phyloP scores from a whole-genome alignment of 1,139 yeast genomes.

The Komagataea norvegica region DNA sequence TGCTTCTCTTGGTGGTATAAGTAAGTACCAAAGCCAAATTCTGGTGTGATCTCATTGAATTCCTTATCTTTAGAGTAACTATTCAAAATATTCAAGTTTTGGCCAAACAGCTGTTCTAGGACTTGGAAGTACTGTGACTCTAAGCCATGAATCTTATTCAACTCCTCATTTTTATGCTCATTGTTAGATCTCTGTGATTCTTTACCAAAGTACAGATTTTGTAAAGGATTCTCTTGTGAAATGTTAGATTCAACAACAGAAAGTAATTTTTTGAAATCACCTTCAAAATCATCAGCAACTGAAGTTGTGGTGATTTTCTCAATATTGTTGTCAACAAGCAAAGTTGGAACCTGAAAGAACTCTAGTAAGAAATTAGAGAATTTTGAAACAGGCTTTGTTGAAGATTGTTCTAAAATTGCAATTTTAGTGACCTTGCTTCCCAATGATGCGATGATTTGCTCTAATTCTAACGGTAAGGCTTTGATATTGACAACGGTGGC shows the following conservation, averaged over 20 bases:
- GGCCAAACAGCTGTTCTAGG: constrained; percentile 59
- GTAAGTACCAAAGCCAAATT: constrained; percentile 80
- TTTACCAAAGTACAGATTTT: constrained; percentile 61
- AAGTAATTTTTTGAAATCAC: constrained; percentile 40
- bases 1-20: constrained; percentile 53
- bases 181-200: constrained; percentile 16
- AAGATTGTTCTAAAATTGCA: constrained; percentile 59
- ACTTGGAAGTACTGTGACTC: constrained; percentile 81
- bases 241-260: constrained; percentile 51
- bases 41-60: constrained; percentile 56
- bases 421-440: constrained; percentile 40
- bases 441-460: constrained; percentile 43
- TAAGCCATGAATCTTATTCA: constrained; percentile 42
- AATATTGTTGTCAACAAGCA: constrained; percentile 45
- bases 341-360: constrained; percentile 55
- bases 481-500: constrained; percentile 48
- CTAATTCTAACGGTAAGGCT: constrained; percentile 66
- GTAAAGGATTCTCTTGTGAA: constrained; percentile 50
- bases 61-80: constrained; percentile 36
- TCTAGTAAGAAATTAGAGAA: constrained; percentile 74
- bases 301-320: constrained; percentile 45
- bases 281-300: constrained; percentile 52
- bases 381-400: constrained; percentile 41
- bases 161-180: constrained; percentile 27
- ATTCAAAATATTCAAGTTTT: constrained; percentile 56